These are phyloP conservation scores for barrel medic (Medicago truncatula) DNA, from an alignment of 306 rosid genomes.

Conservation along the genomic window DNA sequence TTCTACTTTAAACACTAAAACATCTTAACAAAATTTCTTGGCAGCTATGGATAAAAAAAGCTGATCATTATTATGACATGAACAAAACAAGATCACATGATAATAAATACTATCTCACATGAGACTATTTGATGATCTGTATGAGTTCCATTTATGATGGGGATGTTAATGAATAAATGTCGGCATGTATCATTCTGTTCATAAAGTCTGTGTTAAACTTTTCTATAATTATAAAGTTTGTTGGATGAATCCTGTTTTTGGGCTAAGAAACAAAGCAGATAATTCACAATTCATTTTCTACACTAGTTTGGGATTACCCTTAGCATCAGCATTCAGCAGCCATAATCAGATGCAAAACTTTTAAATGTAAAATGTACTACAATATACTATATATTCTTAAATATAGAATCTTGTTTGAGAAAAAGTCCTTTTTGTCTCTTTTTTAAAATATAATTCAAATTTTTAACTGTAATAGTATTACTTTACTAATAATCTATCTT, in stretches of 20 bases:
- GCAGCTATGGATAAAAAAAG: neutral
- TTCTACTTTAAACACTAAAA: neutral
- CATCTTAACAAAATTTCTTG: neutral
- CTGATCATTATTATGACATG: neutral
- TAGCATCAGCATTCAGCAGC: constrained; percentile 17
- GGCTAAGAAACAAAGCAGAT: neutral
- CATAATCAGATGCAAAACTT: neutral
- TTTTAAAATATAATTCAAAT: neutral
- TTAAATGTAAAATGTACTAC: constrained; percentile 1
- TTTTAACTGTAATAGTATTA: neutral
- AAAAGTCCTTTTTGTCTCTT: neutral
- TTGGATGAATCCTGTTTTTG: constrained; percentile 11
- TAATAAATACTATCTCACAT: constrained; percentile 10
- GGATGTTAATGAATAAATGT: neutral
- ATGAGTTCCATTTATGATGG: neutral
- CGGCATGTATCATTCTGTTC: constrained; percentile 1
- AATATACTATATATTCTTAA: neutral
- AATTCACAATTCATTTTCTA: constrained; percentile 4
- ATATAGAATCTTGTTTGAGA: neutral
- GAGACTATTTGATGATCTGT: constrained; percentile 3
- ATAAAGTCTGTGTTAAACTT: neutral
- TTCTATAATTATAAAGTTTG: constrained; percentile 5
- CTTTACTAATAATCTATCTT: neutral
- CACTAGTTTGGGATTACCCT: neutral
- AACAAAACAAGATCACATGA: constrained; percentile 15